These are phyloP conservation scores for Pseudotulostoma volvatum DNA, from an alignment of 495 filamentous ascomycete species.

Conservation along the genomic window DNA sequence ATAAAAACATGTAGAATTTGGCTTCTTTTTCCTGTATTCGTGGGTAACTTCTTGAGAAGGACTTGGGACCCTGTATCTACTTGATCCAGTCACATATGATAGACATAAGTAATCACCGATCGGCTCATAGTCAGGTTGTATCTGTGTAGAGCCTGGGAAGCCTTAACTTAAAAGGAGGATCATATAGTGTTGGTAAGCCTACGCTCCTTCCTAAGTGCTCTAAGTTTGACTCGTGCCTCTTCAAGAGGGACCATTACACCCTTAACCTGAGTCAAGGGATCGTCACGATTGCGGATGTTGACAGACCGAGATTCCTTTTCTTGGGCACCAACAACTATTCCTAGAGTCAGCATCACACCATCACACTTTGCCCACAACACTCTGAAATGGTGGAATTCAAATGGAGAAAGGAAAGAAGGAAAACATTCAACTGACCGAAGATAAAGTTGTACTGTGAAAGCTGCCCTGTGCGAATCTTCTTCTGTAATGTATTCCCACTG, in stretches of 20 bases:
- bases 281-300: slow-evolving; percentile 84
- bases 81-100: no score
- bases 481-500: slow-evolving; percentile 81
- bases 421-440: slow-evolving; percentile 39
- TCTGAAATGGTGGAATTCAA: no score
- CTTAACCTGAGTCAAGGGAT: slow-evolving; percentile 62
- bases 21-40: no score
- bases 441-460: slow-evolving; percentile 84
- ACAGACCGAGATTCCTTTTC: slow-evolving; percentile 63
- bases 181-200: slow-evolving; percentile 36
- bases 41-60: no score
- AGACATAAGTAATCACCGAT: no score
- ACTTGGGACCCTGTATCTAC: no score
- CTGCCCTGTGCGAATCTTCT: slow-evolving; percentile 87
- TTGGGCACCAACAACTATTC: slow-evolving; percentile 62
- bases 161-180: no score
- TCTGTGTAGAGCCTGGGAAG: no score
- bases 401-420: neutral
- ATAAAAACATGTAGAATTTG: no score
- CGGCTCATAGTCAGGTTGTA: no score
- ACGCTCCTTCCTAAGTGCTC: slow-evolving; percentile 48
- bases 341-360: slow-evolving; percentile 4
- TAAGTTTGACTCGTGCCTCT: slow-evolving; percentile 61
- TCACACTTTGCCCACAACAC: no score
- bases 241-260: slow-evolving; percentile 57